Percentiles rank a stretch among this genome's conserved stretches.
These are phyloP conservation scores for Histomonas meleagridis DNA, from an alignment of 208 protist genomes.

Conservation along the genomic window DNA sequence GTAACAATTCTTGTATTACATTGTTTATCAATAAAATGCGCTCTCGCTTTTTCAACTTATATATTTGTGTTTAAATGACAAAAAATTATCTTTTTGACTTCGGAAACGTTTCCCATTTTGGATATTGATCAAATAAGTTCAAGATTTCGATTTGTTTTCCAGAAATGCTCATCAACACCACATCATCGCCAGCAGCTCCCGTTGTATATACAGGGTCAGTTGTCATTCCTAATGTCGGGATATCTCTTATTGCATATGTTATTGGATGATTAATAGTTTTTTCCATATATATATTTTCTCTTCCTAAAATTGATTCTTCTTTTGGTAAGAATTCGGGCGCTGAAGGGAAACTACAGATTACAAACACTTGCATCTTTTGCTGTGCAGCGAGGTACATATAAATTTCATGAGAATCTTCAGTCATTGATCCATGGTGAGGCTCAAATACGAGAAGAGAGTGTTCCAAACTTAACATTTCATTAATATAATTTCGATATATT, in stretches of 20 bases:
- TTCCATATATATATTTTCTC: background rate
- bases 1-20: too few species aligned
- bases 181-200: background rate
- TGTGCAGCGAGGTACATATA: background rate
- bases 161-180: too few species aligned
- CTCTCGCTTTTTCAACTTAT: too few species aligned
- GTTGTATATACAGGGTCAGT: slow-evolving; percentile 30
- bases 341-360: background rate
- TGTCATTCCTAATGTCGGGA: background rate
- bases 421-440: background rate
- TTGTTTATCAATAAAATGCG: too few species aligned
- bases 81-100: too few species aligned
- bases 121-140: too few species aligned
- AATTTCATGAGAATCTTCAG: background rate
- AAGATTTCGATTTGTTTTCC: too few species aligned
- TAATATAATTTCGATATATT: background rate
- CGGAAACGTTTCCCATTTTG: too few species aligned
- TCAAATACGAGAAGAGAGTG: background rate
- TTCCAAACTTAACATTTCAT: background rate
- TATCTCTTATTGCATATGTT: background rate
- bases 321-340: background rate
- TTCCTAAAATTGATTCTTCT: background rate
- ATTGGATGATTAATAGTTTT: background rate
- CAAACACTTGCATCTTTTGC: background rate
- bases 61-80: too few species aligned